These are phyloP conservation scores for Tetrapisispora arboricola DNA, from an alignment of 805 yeast genomes.

Conservation along the genomic window DNA sequence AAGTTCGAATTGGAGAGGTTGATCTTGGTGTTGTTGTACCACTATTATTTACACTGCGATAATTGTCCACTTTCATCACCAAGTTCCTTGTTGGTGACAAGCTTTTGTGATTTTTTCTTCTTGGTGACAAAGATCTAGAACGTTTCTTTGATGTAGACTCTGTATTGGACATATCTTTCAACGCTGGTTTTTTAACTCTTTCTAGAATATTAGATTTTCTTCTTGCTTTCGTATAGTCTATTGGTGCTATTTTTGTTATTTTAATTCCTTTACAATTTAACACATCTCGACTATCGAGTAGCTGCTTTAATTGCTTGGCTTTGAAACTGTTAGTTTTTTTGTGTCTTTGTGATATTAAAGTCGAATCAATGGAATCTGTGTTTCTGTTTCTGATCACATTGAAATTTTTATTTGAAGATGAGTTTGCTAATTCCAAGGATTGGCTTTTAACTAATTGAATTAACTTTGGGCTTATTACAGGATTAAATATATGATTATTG, in stretches of 20 bases:
- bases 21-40: conserved; percentile 3
- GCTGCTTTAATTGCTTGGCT: conserved; percentile 26
- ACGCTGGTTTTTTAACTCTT: not conserved
- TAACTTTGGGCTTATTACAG: conserved; percentile 21
- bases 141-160: not conserved
- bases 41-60: not conserved
- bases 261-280: conserved; percentile 4
- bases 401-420: not conserved
- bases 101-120: not conserved
- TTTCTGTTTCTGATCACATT: not conserved
- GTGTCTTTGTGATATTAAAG: conserved; percentile 11
- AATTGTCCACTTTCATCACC: conserved; percentile 11
- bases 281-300: conserved; percentile 24
- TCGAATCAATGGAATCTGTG: not conserved
- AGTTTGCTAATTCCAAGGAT: not conserved
- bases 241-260: not conserved
- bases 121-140: conserved; percentile 5
- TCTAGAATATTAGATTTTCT: not conserved
- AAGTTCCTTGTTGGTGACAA: conserved; percentile 13
- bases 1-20: conserved; percentile 4
- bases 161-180: not conserved
- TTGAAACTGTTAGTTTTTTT: conserved; percentile 30
- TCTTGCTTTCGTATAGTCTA: not conserved
- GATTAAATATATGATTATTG: conserved; percentile 11
- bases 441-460: conserved; percentile 23